Conservation (phyloP, 768 basidiomycete species). For the Kwoniella sp. region DNA sequence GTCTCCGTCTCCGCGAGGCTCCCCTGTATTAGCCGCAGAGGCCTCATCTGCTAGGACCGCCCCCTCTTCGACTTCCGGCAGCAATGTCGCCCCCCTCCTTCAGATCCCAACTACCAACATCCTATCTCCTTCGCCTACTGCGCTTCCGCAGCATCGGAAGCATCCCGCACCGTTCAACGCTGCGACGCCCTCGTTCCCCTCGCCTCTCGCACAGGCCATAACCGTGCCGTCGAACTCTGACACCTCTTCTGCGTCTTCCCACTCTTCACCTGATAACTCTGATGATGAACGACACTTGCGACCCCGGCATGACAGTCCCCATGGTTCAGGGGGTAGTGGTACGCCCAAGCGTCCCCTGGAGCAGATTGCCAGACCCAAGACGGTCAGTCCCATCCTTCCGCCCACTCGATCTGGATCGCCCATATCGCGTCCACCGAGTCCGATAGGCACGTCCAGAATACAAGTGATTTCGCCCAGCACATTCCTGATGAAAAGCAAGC, state of each 20-base stretch:
- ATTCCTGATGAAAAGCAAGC: constrained; percentile 26
- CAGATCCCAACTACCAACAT: constrained; percentile 16
- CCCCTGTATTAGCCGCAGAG: constrained; percentile 6
- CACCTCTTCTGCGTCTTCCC: constrained; percentile 33
- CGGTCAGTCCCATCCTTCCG: constrained; percentile 16
- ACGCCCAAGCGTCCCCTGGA: constrained; percentile 25
- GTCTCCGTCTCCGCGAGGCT: constrained; percentile 20
- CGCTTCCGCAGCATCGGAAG: constrained; percentile 25
- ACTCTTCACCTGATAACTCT: constrained; percentile 20
- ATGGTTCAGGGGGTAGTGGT: constrained; percentile 18
- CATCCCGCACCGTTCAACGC: constrained; percentile 33
- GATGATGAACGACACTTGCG: constrained; percentile 25
- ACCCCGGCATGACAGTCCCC: constrained; percentile 9
- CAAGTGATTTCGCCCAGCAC: constrained; percentile 21
- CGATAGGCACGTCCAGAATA: constrained; percentile 5
- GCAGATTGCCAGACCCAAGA: constrained; percentile 18
- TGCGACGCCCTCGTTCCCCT: constrained; percentile 41
- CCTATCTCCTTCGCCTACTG: constrained; percentile 22
- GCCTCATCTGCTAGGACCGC: not conserved
- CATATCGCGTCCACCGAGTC: constrained; percentile 31
- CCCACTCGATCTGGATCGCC: constrained; percentile 21
- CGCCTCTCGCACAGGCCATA: constrained; percentile 39
- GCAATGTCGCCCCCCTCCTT: not conserved
- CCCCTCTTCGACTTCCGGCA: not conserved
- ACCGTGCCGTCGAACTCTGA: constrained; percentile 38